Evolutionary conservation across 495 filamentous ascomycete genomes (phyloP).

Genomic region (Mytilinidion resinicola): DNA sequence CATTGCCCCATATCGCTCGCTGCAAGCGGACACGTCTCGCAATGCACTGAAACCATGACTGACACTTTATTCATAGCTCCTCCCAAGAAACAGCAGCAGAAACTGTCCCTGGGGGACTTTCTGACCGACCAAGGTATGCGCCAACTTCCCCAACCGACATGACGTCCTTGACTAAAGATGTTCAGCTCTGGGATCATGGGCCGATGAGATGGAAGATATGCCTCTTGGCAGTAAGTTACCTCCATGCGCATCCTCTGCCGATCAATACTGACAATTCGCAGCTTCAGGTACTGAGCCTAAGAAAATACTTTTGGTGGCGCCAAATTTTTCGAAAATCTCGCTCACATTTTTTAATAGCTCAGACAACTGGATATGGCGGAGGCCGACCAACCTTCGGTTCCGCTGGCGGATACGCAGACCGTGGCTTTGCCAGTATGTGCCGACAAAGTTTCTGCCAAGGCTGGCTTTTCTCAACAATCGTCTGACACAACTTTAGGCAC

Average conservation of each 20-base stretch:
- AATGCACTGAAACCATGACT: constrained; percentile 4
- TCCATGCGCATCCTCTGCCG: constrained; percentile 9
- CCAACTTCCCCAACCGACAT: constrained; percentile 17
- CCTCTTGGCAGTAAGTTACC: constrained; percentile 60
- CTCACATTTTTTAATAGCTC: too few species aligned
- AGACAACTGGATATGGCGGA: constrained; percentile 36
- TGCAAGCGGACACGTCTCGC: background rate
- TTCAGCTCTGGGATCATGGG: constrained; percentile 87
- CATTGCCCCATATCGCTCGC: background rate
- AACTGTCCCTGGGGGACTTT: constrained; percentile 91
- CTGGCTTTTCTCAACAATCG: background rate
- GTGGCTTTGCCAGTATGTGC: constrained; percentile 34
- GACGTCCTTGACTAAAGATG: constrained; percentile 36
- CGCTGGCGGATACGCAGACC: constrained; percentile 41
- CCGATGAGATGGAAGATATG: constrained; percentile 93
- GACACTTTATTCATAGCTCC: constrained; percentile 54
- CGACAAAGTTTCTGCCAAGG: background rate
- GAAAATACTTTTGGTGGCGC: background rate
- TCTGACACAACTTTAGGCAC: background rate
- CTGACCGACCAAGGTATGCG: constrained; percentile 74
- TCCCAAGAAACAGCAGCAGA: constrained; percentile 77
- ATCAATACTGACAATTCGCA: constrained; percentile 21
- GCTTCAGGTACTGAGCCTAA: constrained; percentile 24
- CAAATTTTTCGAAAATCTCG: too few species aligned
- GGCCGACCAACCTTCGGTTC: constrained; percentile 44